Percentiles rank a stretch among this genome's conserved stretches.
Conservation (phyloP, 768 basidiomycete species). For the Termitomyces sp. region DNA sequence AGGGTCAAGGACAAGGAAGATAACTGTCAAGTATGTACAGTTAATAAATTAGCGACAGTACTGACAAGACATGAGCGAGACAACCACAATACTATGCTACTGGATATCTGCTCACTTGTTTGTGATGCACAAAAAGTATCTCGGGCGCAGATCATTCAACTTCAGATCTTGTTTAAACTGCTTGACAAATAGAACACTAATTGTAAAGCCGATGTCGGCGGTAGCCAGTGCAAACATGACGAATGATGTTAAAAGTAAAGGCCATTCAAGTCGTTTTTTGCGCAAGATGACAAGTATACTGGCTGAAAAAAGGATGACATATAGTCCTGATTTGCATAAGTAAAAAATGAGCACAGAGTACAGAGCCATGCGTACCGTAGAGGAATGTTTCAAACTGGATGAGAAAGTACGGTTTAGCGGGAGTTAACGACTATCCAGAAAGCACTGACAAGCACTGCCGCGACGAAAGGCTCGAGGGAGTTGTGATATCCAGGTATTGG, state of each 20-base stretch:
- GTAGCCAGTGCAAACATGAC: neutral
- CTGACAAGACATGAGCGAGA: neutral
- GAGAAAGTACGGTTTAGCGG: neutral
- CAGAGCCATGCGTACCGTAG: neutral
- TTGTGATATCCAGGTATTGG: neutral
- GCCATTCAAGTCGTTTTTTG: neutral
- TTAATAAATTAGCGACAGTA: neutral
- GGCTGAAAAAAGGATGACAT: neutral
- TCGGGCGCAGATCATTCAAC: neutral
- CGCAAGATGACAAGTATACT: neutral
- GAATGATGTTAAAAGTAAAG: neutral
- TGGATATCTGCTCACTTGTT: neutral
- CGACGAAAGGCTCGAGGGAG: neutral
- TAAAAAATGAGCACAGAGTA: neutral
- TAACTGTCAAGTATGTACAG: neutral
- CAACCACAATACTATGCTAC: neutral
- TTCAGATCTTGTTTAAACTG: neutral
- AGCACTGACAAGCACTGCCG: neutral
- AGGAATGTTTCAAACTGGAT: neutral
- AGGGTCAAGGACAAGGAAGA: neutral
- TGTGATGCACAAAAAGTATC: neutral
- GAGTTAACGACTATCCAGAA: neutral
- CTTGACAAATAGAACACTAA: neutral
- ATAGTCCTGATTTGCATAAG: neutral
- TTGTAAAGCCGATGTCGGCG: neutral